phyloP scores from a whole-genome alignment of 2,329 filamentous ascomycete genomes.

The Laburnicola sp. region DNA sequence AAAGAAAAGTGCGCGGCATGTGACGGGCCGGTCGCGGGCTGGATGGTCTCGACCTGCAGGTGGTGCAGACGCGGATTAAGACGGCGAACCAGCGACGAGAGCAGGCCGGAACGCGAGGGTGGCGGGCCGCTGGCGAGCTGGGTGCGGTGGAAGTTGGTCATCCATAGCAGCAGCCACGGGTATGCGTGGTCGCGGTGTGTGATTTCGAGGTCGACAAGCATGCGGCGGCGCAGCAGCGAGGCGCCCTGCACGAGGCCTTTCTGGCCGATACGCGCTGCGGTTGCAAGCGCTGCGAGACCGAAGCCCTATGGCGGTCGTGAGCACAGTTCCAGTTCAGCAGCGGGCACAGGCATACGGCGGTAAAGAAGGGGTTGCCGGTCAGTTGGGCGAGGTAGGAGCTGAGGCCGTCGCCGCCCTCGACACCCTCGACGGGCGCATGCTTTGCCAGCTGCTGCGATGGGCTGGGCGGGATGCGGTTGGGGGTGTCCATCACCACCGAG shows the following conservation, averaged over 20 bases:
- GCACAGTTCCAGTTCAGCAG: slow-evolving; percentile 28
- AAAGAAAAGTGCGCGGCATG: slow-evolving; percentile 80
- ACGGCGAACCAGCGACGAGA: slow-evolving; percentile 59
- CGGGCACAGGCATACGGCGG: slow-evolving; percentile 58
- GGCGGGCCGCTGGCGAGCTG: slow-evolving; percentile 54
- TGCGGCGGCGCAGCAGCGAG: slow-evolving; percentile 75
- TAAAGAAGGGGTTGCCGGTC: slow-evolving; percentile 57
- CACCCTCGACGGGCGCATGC: slow-evolving; percentile 35
- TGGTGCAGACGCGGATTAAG: slow-evolving; percentile 65
- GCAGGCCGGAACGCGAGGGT: slow-evolving; percentile 39
- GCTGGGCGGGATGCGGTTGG: slow-evolving; percentile 37
- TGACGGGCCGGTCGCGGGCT: slow-evolving; percentile 66
- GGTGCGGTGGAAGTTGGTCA: slow-evolving; percentile 75
- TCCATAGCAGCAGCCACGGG: slow-evolving; percentile 91
- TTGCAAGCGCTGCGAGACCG: slow-evolving; percentile 86
- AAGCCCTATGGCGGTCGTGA: slow-evolving; percentile 63
- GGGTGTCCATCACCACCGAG: slow-evolving; percentile 32
- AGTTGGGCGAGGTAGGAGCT: slow-evolving; percentile 51
- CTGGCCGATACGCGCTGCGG: slow-evolving; percentile 77
- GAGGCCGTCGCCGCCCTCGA: slow-evolving; percentile 37
- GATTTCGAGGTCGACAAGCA: slow-evolving; percentile 95
- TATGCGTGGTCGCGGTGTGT: slow-evolving; percentile 92
- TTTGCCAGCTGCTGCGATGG: slow-evolving; percentile 41
- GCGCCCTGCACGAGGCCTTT: slow-evolving; percentile 72
- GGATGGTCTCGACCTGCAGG: slow-evolving; percentile 66